Percentiles rank a stretch among this genome's conserved stretches.
These are phyloP conservation scores for Cyberlindnera samutprakarnensis DNA, from an alignment of 805 yeast genomes.

Conservation along the genomic window DNA sequence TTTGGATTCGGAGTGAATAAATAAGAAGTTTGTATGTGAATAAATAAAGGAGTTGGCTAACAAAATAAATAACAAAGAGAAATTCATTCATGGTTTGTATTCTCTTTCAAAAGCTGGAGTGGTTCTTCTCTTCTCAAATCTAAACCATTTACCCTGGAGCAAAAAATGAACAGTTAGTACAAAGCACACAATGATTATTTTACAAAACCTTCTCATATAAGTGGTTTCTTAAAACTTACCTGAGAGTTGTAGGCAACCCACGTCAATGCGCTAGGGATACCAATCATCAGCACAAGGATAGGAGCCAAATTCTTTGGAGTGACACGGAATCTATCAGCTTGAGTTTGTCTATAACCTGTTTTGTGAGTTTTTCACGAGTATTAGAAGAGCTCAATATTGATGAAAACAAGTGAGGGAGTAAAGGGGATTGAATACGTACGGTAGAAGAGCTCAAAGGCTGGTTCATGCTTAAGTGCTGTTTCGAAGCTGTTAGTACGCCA, in stretches of 20 bases:
- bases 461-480: conserved; percentile 19
- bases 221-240: conserved; percentile 2
- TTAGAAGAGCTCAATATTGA: no score
- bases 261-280: conserved; percentile 17
- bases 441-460: conserved; percentile 20
- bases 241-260: conserved; percentile 19
- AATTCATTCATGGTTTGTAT: conserved; percentile 9
- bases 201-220: neutral
- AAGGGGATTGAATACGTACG: conserved; percentile 11
- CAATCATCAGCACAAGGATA: conserved; percentile 12
- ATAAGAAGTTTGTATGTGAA: no score
- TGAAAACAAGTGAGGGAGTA: neutral
- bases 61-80: neutral
- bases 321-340: conserved; percentile 17
- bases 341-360: conserved; percentile 19
- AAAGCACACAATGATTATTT: neutral
- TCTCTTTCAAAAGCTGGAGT: conserved; percentile 18
- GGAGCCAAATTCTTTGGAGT: conserved; percentile 18
- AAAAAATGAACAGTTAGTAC: conserved; percentile 1
- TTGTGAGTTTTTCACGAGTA: no score
- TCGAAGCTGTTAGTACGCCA: neutral
- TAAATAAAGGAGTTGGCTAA: conserved; percentile 1
- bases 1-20: no score
- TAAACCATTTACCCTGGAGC: conserved; percentile 19
- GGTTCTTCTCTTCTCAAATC: conserved; percentile 17